Evolutionary conservation across 2,329 filamentous ascomycete genomes (phyloP).

Genomic region (Fusarium sp.): DNA sequence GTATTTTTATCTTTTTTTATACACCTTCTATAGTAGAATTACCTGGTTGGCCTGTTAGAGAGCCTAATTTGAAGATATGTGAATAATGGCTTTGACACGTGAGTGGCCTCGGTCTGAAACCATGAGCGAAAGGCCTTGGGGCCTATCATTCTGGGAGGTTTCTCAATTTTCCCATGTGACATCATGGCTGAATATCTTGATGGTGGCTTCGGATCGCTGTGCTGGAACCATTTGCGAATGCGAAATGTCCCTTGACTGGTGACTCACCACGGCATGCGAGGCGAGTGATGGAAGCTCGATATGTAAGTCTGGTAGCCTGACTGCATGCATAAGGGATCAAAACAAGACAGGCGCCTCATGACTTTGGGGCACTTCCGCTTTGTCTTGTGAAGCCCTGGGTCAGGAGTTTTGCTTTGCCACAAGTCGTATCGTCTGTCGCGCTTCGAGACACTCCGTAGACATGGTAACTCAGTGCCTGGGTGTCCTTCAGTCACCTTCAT

Average conservation of each 20-base stretch:
- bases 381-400: not conserved
- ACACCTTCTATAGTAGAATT: constrained; percentile 12
- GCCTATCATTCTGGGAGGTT: not conserved
- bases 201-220: not conserved
- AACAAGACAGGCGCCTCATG: not conserved
- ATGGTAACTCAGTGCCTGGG: not conserved
- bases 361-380: not conserved
- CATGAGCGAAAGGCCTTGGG: not conserved
- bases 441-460: not conserved
- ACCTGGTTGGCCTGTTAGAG: constrained; percentile 6
- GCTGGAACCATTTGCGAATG: not conserved
- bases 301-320: not conserved
- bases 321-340: not conserved
- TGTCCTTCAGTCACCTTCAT: constrained; percentile 32
- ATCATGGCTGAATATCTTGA: not conserved
- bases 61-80: constrained; percentile 1
- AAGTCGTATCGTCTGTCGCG: not conserved
- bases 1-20: constrained; percentile 41
- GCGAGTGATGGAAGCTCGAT: not conserved
- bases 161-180: not conserved
- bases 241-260: too few species aligned
- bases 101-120: not conserved
- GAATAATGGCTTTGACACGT: not conserved
- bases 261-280: not conserved
- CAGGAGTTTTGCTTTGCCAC: not conserved